Percentiles rank a stretch among this genome's conserved stretches.
Conservation (phyloP, 1,139 yeast genomes). For the Ogataea hybrid region DNA sequence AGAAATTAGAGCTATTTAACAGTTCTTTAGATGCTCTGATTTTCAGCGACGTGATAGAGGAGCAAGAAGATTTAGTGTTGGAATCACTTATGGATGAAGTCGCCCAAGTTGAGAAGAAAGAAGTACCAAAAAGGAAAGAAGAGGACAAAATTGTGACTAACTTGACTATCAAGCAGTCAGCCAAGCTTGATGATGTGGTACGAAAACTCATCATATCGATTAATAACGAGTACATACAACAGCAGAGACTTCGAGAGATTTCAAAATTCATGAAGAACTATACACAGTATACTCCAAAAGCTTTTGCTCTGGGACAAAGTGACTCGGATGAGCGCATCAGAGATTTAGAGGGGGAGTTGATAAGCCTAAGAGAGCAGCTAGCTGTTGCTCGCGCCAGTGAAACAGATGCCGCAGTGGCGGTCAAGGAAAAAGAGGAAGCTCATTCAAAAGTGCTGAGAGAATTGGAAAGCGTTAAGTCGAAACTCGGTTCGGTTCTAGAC, state of each 20-base stretch:
- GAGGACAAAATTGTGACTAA: conserved; percentile 16
- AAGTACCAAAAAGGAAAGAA: neutral
- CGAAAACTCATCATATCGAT: conserved; percentile 30
- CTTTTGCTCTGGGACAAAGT: neutral
- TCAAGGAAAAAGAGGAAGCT: neutral
- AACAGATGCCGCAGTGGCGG: conserved; percentile 11
- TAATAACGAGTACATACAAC: conserved; percentile 34
- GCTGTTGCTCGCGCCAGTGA: conserved; percentile 20
- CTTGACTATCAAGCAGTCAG: conserved; percentile 26
- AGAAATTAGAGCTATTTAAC: conserved; percentile 36
- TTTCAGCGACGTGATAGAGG: conserved; percentile 64
- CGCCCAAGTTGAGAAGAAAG: conserved; percentile 6
- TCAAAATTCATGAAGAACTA: conserved; percentile 32
- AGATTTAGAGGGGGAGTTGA: conserved; percentile 21
- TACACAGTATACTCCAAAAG: conserved; percentile 22
- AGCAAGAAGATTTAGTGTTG: conserved; percentile 29
- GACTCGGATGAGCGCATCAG: conserved; percentile 22
- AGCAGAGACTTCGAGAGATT: conserved; percentile 31
- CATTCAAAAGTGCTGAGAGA: conserved; percentile 3
- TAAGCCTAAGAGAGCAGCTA: conserved; percentile 20
- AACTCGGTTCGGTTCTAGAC: neutral
- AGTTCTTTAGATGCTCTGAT: conserved; percentile 66
- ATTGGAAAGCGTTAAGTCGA: conserved; percentile 7
- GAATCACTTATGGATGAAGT: conserved; percentile 21
- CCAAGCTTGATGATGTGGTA: conserved; percentile 31